Conservation (phyloP, 345 rosid species). For the Acer negundo region DNA sequence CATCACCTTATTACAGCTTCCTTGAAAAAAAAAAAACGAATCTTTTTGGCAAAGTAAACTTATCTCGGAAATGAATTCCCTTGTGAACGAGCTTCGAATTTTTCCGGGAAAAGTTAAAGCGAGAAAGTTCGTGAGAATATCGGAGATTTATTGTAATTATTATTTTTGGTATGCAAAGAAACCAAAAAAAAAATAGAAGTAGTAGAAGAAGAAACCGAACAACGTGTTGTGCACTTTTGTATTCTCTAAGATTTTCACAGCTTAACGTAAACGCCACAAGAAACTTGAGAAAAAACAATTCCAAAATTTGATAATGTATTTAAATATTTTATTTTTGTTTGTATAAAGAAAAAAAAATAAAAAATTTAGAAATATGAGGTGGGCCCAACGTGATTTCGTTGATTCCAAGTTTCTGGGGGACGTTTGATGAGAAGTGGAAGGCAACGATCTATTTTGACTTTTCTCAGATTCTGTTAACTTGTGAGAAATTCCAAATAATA, state of each 20-base stretch:
- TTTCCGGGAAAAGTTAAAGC: conserved; percentile 22
- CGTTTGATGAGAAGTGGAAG: conserved; percentile 23
- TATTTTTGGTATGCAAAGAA: conserved; percentile 17
- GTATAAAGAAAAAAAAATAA: no score
- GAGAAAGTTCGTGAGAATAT: conserved; percentile 14
- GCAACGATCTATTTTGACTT: conserved; percentile 17
- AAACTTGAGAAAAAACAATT: conserved; percentile 7
- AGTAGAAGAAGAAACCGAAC: conserved; percentile 16
- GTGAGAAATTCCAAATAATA: no score
- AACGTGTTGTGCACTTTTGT: conserved; percentile 19
- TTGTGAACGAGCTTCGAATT: conserved; percentile 18
- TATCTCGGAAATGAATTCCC: conserved; percentile 26
- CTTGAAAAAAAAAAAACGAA: background rate
- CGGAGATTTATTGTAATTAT: background rate
- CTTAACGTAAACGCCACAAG: conserved; percentile 53
- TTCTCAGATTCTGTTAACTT: background rate
- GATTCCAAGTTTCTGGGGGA: conserved; percentile 46
- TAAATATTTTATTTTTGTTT: no score
- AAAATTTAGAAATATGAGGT: background rate
- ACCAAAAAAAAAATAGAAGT: background rate
- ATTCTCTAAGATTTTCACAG: conserved; percentile 34
- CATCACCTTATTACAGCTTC: background rate
- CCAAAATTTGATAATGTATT: background rate
- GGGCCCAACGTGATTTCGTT: conserved; percentile 12
- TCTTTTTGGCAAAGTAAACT: conserved; percentile 14